A percentile compares a stretch with the other conserved stretches of the same genome.
These are phyloP conservation scores for Picea abies DNA, from an alignment of 83 land plant species.

Conservation along the genomic window DNA sequence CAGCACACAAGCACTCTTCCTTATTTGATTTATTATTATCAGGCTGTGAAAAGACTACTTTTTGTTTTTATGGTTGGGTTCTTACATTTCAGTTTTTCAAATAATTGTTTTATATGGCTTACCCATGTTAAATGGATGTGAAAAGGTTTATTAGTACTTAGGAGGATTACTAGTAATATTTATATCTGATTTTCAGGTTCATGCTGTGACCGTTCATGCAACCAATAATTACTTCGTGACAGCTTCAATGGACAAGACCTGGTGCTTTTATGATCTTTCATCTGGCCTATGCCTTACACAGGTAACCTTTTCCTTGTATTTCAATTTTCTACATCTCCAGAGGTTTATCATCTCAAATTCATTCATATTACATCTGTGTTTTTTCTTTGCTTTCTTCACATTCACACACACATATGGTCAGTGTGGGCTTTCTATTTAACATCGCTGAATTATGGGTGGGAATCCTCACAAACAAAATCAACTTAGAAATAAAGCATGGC, in stretches of 20 bases:
- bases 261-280: slow-evolving; percentile 96
- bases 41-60: background rate
- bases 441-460: too few species aligned
- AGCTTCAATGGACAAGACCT: slow-evolving; percentile 87
- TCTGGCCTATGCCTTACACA: slow-evolving; percentile 84
- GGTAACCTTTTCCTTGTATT: slow-evolving; percentile 31
- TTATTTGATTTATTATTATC: too few species aligned
- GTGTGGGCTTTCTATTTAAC: too few species aligned
- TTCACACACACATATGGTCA: too few species aligned
- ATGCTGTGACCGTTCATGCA: slow-evolving; percentile 95
- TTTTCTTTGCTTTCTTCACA: too few species aligned
- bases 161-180: background rate
- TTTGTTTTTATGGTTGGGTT: background rate
- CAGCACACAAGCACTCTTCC: too few species aligned
- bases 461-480: too few species aligned
- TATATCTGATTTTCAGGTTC: slow-evolving; percentile 53
- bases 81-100: background rate
- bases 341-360: too few species aligned
- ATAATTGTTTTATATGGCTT: background rate
- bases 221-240: slow-evolving; percentile 93
- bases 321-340: slow-evolving; percentile 5
- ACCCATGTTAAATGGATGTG: background rate
- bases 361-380: too few species aligned
- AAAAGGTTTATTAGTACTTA: background rate
- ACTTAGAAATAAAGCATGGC: too few species aligned